Base-by-base conservation (phyloP, 805 yeast species). In the Nakazawaea wyomingensis region DNA sequence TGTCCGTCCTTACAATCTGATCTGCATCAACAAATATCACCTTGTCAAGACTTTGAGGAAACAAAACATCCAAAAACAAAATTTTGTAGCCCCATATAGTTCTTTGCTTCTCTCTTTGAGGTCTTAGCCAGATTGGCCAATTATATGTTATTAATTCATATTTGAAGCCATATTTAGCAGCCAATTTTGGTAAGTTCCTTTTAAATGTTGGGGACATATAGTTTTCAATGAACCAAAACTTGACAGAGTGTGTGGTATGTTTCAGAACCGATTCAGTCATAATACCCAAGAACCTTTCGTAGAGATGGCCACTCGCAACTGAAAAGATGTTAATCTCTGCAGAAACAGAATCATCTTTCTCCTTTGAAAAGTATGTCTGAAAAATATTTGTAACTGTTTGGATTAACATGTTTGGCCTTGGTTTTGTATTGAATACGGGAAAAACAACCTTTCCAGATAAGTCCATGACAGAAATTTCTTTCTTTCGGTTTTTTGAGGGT, bases 51-150 rank as follows among this genome's bases (percentile, higher is more conserved):
- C 76, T 76, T 49, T 74, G 82, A 1, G 98, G 98, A 58, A 91
- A 88, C 37, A 93, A 56, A 1, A 85, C 90, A 63, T 91, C 99
- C 49, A 89, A 63, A 53, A 91, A 88, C 39, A 91, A 63, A 28
- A 90, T 81, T 59, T 91, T 91, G 57, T 84, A 86, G 4, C 93
- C 96, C 89, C 96, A 86, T 40, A 88, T 78, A 3, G 81, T 78
- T 48, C 96, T 71, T 54, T 82, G 89, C 54, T 78, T 78, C 50
- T 84, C 91, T 29, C 82, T 61, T 62, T 91, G 98, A 3, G 72
- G 72, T 39, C 90, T 72, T 17, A 91, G 66, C 96, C 97, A 91
- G 8, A 68, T 60, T 11, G 99, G 99, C 99, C 99, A 91, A 49
- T 84, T 82, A 60, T 85, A 91, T 1, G 84, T 77, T n/a, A 93